A percentile compares a stretch with the other conserved stretches of the same genome.
These are phyloP conservation scores for Colletotrichum sp. DNA, from an alignment of 2,329 filamentous ascomycete species.

Conservation along the genomic window DNA sequence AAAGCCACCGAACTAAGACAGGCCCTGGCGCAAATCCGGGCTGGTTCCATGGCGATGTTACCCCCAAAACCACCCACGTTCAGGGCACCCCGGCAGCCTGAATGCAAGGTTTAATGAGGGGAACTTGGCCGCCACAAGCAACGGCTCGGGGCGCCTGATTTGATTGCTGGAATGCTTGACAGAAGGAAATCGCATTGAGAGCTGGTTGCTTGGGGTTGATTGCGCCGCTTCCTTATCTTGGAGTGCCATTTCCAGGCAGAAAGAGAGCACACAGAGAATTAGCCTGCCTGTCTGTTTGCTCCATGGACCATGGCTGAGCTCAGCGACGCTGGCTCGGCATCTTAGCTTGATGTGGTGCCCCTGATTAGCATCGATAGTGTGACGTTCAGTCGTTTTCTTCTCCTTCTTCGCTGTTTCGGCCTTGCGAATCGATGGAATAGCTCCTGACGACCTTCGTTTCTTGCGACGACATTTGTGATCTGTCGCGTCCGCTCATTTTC, in stretches of 20 bases:
- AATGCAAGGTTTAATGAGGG: conserved; percentile 15
- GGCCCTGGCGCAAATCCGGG: conserved; percentile 2
- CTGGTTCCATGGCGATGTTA: neutral
- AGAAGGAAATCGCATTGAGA: neutral
- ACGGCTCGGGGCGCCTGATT: neutral
- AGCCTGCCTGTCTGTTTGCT: neutral
- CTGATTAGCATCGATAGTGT: neutral
- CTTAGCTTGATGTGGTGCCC: neutral
- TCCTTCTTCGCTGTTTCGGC: neutral
- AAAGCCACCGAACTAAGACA: neutral
- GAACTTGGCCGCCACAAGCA: neutral
- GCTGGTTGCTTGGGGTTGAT: neutral
- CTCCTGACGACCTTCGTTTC: neutral
- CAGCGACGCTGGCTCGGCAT: neutral
- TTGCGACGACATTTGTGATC: neutral
- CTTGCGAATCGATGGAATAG: neutral
- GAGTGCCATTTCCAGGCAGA: neutral
- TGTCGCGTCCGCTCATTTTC: conserved; percentile 4
- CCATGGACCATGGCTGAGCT: neutral
- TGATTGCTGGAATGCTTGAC: conserved; percentile 2
- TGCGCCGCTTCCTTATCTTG: neutral
- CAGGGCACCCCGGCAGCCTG: neutral
- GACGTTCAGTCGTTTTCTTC: neutral
- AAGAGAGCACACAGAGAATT: neutral
- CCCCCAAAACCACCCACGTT: neutral